Conservation (phyloP, 2,329 filamentous ascomycete species). For the Talaromyces sp. region DNA sequence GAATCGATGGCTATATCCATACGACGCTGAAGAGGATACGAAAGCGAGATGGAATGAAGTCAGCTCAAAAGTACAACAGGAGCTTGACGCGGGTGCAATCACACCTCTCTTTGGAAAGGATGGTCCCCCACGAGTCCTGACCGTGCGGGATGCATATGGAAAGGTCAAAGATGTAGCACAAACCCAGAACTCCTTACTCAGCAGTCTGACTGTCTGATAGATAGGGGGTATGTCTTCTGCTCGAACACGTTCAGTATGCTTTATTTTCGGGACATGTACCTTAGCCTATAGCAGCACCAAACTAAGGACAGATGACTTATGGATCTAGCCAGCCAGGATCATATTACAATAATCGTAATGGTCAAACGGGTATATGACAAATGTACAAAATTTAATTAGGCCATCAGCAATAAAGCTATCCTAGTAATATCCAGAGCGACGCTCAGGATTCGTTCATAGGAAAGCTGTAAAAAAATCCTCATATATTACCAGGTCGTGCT, state of each 20-base stretch:
- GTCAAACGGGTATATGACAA: neutral
- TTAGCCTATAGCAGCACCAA: neutral
- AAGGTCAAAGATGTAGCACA: constrained; percentile 15
- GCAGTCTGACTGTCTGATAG: neutral
- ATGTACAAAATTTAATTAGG: neutral
- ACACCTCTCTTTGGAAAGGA: constrained; percentile 31
- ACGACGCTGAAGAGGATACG: constrained; percentile 47
- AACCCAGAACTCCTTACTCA: neutral
- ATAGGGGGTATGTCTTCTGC: neutral
- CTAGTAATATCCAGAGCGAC: neutral
- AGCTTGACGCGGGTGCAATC: neutral
- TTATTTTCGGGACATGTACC: no score
- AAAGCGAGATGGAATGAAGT: constrained; percentile 42
- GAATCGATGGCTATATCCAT: constrained; percentile 48
- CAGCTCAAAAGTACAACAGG: constrained; percentile 26
- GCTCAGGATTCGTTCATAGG: neutral
- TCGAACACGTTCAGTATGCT: neutral
- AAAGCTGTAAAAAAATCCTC: neutral
- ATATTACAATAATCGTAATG: neutral
- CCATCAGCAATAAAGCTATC: neutral
- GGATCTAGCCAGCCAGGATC: neutral
- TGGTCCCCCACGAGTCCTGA: constrained; percentile 14
- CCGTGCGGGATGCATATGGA: constrained; percentile 17
- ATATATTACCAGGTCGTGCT: neutral
- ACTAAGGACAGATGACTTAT: neutral